These are phyloP conservation scores for Chimonanthus salicifolius DNA, from an alignment of 164 flowering plant genomes.

Conservation along the genomic window DNA sequence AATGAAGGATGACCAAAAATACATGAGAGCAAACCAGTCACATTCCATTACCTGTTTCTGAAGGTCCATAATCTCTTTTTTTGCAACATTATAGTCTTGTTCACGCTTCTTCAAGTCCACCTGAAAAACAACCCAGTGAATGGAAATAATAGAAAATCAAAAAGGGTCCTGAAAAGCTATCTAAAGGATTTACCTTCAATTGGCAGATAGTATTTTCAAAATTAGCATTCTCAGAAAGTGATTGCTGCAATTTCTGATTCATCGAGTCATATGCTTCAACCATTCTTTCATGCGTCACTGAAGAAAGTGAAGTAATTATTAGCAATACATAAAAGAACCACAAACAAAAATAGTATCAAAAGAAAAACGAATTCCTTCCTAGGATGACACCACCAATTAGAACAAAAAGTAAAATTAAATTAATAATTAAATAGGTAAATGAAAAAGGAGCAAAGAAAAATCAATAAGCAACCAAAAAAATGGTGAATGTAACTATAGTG, in stretches of 20 bases:
- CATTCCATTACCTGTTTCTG: constrained; percentile 59
- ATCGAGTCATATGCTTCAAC: constrained; percentile 64
- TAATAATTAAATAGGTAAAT: too few relatives aligned
- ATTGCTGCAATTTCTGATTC: constrained; percentile 65
- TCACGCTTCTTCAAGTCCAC: constrained; percentile 72
- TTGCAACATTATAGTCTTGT: constrained; percentile 56
- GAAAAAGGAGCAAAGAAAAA: too few relatives aligned
- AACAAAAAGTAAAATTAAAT: too few relatives aligned
- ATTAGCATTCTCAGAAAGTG: constrained; percentile 51
- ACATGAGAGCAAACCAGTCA: neutral
- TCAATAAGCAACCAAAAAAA: too few relatives aligned
- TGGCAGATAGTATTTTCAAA: constrained; percentile 52
- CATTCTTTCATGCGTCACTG: constrained; percentile 84
- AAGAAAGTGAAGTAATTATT: constrained; percentile 1
- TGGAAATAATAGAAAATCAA: neutral
- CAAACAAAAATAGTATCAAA: neutral
- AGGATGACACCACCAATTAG: neutral
- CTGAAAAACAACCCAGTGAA: constrained; percentile 25
- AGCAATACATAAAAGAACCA: neutral
- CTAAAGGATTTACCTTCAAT: constrained; percentile 44
- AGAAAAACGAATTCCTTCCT: neutral
- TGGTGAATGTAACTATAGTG: too few relatives aligned
- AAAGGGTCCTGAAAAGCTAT: neutral
- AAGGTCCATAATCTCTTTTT: constrained; percentile 74
- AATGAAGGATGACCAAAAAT: neutral